phyloP scores from a whole-genome alignment of 2,329 filamentous ascomycete species.

The Sporothrix inflata region DNA sequence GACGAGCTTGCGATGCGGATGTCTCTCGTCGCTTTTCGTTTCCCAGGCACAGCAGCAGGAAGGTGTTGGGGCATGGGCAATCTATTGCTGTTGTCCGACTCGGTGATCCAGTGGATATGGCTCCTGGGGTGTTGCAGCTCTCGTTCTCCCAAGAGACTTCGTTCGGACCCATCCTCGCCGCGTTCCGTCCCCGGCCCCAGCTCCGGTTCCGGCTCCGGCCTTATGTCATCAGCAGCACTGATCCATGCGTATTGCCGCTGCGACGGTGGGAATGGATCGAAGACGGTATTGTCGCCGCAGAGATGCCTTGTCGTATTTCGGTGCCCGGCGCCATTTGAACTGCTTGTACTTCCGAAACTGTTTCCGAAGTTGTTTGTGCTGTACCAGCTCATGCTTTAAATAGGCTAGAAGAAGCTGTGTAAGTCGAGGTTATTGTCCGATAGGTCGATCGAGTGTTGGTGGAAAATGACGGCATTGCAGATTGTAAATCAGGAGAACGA shows the following conservation, averaged over 20 bases:
- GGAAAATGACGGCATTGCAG: background rate
- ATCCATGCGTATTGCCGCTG: background rate
- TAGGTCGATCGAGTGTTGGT: background rate
- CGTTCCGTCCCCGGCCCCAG: background rate
- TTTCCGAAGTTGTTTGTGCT: too few species aligned
- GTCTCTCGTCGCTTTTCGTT: background rate
- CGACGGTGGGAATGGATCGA: slow-evolving; percentile 4
- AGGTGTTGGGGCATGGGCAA: background rate
- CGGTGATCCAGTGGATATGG: background rate
- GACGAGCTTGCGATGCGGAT: background rate
- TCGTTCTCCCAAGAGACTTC: too few species aligned
- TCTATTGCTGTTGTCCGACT: background rate
- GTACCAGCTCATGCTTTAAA: slow-evolving; percentile 6
- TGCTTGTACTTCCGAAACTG: background rate
- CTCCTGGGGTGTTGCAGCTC: background rate
- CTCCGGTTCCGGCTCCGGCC: background rate
- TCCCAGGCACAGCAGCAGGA: background rate
- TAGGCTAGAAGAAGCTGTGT: background rate
- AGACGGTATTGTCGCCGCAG: background rate
- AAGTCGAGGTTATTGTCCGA: background rate
- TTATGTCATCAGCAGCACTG: background rate
- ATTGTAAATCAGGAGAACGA: background rate
- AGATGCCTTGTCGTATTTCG: background rate
- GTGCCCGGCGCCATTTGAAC: background rate
- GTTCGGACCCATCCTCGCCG: too few species aligned